phyloP scores from a whole-genome alignment of 257 asterid genomes.

The Capsicum chinense region DNA sequence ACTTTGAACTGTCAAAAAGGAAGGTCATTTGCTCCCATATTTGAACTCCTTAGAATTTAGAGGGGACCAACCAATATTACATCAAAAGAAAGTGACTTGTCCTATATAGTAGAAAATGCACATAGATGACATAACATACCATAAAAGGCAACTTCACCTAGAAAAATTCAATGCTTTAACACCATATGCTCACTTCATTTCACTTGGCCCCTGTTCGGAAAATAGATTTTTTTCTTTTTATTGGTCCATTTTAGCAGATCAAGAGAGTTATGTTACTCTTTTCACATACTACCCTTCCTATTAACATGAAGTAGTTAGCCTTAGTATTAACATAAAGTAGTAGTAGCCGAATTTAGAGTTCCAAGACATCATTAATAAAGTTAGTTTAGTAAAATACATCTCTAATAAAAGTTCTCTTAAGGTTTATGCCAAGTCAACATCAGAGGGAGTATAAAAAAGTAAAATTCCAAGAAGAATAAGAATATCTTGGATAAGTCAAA shows the following conservation, averaged over 20 bases:
- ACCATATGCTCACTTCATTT: background rate
- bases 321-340: no score
- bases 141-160: background rate
- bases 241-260: no score
- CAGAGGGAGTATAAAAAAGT: background rate
- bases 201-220: no score
- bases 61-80: background rate
- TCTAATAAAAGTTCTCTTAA: background rate
- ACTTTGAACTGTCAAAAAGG: background rate
- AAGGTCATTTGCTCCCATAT: background rate
- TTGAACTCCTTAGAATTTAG: background rate
- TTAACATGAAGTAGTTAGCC: no score
- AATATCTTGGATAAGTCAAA: background rate
- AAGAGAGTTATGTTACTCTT: no score
- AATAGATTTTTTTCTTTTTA: no score
- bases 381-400: no score
- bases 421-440: no score
- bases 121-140: background rate
- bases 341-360: no score
- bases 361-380: no score
- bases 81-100: background rate
- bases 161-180: background rate
- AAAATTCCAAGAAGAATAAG: background rate
- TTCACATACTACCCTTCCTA: no score
- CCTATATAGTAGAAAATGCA: background rate